phyloP scores from a whole-genome alignment of 2,329 filamentous ascomycete genomes.

The Colletotrichum horii region DNA sequence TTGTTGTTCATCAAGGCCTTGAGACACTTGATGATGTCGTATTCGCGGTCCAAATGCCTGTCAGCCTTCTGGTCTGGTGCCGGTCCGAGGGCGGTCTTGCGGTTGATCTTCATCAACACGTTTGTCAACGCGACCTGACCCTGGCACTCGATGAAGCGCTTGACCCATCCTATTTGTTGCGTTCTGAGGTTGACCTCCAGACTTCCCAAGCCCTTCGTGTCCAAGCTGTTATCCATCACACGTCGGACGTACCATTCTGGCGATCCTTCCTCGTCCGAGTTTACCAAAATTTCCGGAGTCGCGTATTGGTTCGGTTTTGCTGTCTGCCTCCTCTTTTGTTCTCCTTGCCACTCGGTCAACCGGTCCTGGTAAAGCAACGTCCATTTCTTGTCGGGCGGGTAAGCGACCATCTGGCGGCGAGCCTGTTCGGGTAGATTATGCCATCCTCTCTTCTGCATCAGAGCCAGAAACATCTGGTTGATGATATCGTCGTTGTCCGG shows the following conservation, averaged over 20 bases:
- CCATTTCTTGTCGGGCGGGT: constrained; percentile 96
- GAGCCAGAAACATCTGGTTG: constrained; percentile 86
- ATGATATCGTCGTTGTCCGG: constrained; percentile 83
- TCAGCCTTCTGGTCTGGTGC: constrained; percentile 64
- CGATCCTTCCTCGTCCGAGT: constrained; percentile 92
- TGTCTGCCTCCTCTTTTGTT: constrained; percentile 85
- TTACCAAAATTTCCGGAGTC: constrained; percentile 71
- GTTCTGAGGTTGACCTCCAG: constrained; percentile 93
- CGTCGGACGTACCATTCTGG: constrained; percentile 98
- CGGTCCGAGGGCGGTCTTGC: constrained; percentile 78
- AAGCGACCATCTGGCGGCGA: constrained; percentile 92
- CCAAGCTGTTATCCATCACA: constrained; percentile 94
- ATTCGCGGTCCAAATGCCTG: constrained; percentile 87
- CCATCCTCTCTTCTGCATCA: constrained; percentile 98
- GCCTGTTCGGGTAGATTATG: constrained; percentile 96
- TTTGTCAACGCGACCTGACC: constrained; percentile 96
- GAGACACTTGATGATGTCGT: constrained; percentile 96
- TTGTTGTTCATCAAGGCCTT: constrained; percentile 99
- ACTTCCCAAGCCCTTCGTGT: constrained; percentile 88
- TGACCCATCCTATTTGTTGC: constrained; percentile 97
- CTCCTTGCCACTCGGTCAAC: constrained; percentile 90
- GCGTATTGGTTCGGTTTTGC: constrained; percentile 71
- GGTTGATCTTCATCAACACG: constrained; percentile 90
- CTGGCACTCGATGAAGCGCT: constrained; percentile 94
- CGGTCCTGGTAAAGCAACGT: constrained; percentile 95